Evolutionary conservation across 352 stramenopile genomes (phyloP), one percentile per base, ranked within the genome.

Genomic region (Phytophthora colocasiae): DNA sequence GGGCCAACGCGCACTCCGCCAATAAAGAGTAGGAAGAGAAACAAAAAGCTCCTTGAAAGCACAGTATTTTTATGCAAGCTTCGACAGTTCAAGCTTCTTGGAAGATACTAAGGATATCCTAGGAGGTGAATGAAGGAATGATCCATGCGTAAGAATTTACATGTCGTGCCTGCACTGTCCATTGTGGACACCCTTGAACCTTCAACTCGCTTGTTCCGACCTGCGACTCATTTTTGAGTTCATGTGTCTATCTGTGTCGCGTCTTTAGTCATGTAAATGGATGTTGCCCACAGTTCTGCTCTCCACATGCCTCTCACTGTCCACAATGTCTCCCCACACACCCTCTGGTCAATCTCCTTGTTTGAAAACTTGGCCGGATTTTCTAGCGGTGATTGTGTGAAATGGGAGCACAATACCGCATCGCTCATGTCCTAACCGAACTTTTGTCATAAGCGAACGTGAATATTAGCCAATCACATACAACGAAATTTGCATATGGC

Each of bases 331-430:
- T 19, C 38, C 38, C 36, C 44, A 32, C n/a, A 26, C 46, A 58
- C 38, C 22, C 61, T 64, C 45, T 64, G 29, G 22, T 45, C 19
- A 40, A 56, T 11, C 49, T 31, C 19, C 43, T 52, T 48, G 8
- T 10, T 22, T 45, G 19, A 64, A 58, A 54, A 52, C 54, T 55
- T 50, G 22, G 24, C 51, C 52, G 65, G 65, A 73, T 73, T 69
- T 67, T 73, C 51, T 17, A 57, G 41, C 22, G 24, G 48, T 47
- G 29, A 58, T 34, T 19, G 46, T 54, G 48, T 43, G 48, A 63
- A 66, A 52, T 48, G 43, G 48, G 26, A 51, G 31, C 41, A 60
- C 47, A 57, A 53, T 29, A 22, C n/a, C n/a, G n/a, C n/a, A n/a
- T n/a, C n/a, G n/a, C n/a, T n/a, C n/a, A n/a, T n/a, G n/a, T n/a